Conservation (phyloP, 495 filamentous ascomycete genomes). For the Xylaria curta region DNA sequence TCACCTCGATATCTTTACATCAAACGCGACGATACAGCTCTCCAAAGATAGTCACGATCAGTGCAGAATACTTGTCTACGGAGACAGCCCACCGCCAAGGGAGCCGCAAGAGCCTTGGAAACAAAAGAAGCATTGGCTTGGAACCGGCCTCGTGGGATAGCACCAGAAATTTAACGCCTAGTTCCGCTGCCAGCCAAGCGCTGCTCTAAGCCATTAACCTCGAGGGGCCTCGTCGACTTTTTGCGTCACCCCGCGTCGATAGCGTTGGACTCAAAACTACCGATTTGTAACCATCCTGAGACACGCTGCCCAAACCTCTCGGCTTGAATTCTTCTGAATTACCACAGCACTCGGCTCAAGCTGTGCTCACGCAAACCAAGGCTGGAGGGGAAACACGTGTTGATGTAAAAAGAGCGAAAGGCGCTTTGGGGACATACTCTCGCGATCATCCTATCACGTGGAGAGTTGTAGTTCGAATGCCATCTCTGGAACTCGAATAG, state of each 20-base stretch:
- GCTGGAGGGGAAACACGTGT: background rate
- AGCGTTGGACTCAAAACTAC: background rate
- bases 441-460: background rate
- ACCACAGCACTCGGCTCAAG: background rate
- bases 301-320: constrained; percentile 3
- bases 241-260: background rate
- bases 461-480: background rate
- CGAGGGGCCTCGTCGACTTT: constrained; percentile 10
- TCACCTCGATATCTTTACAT: constrained; percentile 17
- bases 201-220: constrained; percentile 11
- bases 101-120: constrained; percentile 7
- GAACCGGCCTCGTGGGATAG: constrained; percentile 9
- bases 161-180: constrained; percentile 1
- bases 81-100: constrained; percentile 7
- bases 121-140: background rate
- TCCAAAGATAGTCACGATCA: constrained; percentile 1
- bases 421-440: background rate
- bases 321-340: background rate
- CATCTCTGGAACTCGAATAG: background rate
- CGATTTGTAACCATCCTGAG: constrained; percentile 2
- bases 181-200: constrained; percentile 9
- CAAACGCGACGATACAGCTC: constrained; percentile 18
- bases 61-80: background rate
- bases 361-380: background rate
- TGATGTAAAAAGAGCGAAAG: background rate